Evolutionary conservation across 805 yeast species (phyloP).

Genomic region (Zygoascus bituminiphila): DNA sequence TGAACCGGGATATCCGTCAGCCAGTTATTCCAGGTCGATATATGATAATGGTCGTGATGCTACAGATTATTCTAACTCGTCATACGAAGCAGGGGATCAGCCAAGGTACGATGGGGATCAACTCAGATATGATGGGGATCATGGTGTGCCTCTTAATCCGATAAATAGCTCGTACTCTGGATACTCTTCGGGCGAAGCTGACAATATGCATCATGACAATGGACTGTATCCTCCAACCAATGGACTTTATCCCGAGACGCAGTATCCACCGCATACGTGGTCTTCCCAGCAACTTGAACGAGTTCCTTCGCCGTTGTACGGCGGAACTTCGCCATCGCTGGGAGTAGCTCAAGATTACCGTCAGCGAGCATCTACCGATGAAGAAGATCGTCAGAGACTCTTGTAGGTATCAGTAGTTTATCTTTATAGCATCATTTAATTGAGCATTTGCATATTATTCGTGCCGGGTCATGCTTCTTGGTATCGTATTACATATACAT

Average conservation of each 20-base stretch:
- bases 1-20: background rate
- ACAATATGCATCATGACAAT: no score
- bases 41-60: no score
- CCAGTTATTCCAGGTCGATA: background rate
- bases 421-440: no score
- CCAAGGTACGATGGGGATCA: no score
- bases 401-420: no score
- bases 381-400: background rate
- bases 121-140: no score
- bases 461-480: no score
- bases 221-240: background rate
- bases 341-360: background rate
- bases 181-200: no score
- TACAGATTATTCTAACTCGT: no score
- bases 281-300: background rate
- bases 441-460: no score
- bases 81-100: no score
- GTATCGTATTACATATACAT: no score
- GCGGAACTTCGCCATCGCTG: background rate
- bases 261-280: background rate
- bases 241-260: background rate
- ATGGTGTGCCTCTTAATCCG: background rate
- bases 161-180: background rate
- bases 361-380: background rate
- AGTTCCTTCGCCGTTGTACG: background rate